Conservation (phyloP, 2,329 filamentous ascomycete species). For the Dactylellina haptotyla region DNA sequence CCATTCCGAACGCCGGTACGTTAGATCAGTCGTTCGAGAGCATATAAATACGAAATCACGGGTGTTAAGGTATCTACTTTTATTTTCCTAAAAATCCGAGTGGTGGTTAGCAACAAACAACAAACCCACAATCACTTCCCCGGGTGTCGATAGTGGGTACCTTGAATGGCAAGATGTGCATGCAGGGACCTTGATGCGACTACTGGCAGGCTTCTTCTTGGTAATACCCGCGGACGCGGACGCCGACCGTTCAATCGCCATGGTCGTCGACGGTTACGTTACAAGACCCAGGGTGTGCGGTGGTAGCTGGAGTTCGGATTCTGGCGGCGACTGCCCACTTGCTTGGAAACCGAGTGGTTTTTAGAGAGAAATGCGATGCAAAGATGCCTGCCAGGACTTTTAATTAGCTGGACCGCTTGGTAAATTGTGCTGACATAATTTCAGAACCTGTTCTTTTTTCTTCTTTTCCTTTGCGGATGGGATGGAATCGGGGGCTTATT, state of each 20-base stretch:
- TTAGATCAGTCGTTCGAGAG: background rate
- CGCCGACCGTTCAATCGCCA: constrained; percentile 49
- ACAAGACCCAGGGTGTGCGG: background rate
- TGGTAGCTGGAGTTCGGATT: constrained; percentile 4
- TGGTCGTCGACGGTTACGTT: constrained; percentile 6
- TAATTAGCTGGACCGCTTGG: constrained; percentile 11
- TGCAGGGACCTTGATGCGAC: constrained; percentile 50
- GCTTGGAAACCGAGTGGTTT: background rate
- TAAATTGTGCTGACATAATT: constrained; percentile 50
- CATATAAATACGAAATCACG: background rate
- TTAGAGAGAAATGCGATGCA: constrained; percentile 7
- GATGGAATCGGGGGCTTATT: constrained; percentile 28
- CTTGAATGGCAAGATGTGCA: constrained; percentile 52
- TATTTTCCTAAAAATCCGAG: constrained; percentile 30
- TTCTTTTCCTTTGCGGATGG: background rate
- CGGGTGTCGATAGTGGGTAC: constrained; percentile 4
- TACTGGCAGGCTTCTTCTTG: constrained; percentile 38
- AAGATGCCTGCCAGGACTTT: constrained; percentile 13
- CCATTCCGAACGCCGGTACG: background rate
- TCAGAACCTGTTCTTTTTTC: background rate
- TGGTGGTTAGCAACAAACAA: constrained; percentile 10
- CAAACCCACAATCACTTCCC: background rate
- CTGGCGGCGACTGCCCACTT: constrained; percentile 10
- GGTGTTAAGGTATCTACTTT: constrained; percentile 28
- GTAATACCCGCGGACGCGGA: constrained; percentile 25